Conservation (phyloP, 2,329 filamentous ascomycete genomes). For the Fusarium sp. region DNA sequence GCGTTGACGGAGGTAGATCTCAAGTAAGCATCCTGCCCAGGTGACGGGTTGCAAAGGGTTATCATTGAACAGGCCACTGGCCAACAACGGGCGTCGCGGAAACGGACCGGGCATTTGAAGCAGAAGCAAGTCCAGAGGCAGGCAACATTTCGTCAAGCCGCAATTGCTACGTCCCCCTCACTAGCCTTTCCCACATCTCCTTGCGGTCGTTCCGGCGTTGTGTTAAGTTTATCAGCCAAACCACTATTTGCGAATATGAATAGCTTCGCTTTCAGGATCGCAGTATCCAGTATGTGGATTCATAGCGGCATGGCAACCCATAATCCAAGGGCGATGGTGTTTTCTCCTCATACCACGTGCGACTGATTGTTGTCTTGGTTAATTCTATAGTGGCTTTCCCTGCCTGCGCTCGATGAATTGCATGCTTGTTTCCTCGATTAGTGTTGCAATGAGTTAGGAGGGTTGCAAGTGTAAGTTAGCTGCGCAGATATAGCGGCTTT, state of each 20-base stretch:
- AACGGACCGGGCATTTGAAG: conserved; percentile 32
- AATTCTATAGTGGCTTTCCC: neutral
- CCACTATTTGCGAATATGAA: neutral
- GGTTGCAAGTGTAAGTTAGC: conserved; percentile 19
- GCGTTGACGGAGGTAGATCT: conserved; percentile 2
- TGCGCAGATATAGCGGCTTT: neutral
- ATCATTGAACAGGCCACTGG: conserved; percentile 14
- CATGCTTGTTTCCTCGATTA: neutral
- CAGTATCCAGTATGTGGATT: neutral
- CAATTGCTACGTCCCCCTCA: neutral
- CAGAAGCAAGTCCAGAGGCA: neutral
- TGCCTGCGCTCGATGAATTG: neutral
- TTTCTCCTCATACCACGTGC: neutral
- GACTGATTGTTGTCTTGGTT: neutral
- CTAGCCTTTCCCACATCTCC: neutral
- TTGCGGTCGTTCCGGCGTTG: neutral
- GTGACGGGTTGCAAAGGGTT: neutral
- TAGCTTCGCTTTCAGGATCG: neutral
- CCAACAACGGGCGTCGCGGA: conserved; percentile 40
- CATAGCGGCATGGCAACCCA: neutral
- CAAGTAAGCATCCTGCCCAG: conserved; percentile 12
- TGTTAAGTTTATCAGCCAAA: neutral
- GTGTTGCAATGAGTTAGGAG: conserved; percentile 16
- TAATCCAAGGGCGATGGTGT: neutral
- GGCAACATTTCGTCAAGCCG: conserved; percentile 8